Conservation (phyloP, 257 asterid genomes). For the Thymus quinquecostatus region DNA sequence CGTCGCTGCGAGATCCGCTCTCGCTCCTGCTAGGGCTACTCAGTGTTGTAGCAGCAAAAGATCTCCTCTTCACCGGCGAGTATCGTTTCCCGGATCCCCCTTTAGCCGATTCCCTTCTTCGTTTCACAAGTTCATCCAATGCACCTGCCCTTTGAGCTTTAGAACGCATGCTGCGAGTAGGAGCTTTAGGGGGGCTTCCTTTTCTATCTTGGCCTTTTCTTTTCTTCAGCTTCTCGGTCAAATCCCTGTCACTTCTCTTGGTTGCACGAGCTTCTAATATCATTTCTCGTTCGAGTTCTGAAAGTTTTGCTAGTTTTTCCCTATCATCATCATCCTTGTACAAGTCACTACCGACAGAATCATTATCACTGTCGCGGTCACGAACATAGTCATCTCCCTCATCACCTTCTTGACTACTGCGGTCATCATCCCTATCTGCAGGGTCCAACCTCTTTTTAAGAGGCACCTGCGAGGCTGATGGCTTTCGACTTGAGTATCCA, state of each 20-base stretch:
- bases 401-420: constrained; percentile 70
- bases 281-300: constrained; percentile 91
- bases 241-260: constrained; percentile 77
- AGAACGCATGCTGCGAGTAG: constrained; percentile 80
- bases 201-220: constrained; percentile 58
- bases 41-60: constrained; percentile 60
- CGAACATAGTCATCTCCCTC: constrained; percentile 48
- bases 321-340: constrained; percentile 90
- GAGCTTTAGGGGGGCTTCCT: constrained; percentile 73
- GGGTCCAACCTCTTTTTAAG: constrained; percentile 90
- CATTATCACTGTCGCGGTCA: constrained; percentile 84
- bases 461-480: constrained; percentile 83
- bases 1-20: constrained; percentile 80
- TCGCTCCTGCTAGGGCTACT: constrained; percentile 78
- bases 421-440: constrained; percentile 72
- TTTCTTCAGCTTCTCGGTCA: constrained; percentile 68
- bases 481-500: constrained; percentile 70
- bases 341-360: constrained; percentile 94
- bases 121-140: constrained; percentile 75
- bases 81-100: constrained; percentile 70
- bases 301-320: constrained; percentile 78
- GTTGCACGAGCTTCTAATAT: constrained; percentile 86
- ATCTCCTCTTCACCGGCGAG: constrained; percentile 85
- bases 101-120: constrained; percentile 72
- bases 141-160: constrained; percentile 90